Base-by-base conservation (phyloP, 1,284 basidiomycete species). In the Papiliotrema fonsecae region DNA sequence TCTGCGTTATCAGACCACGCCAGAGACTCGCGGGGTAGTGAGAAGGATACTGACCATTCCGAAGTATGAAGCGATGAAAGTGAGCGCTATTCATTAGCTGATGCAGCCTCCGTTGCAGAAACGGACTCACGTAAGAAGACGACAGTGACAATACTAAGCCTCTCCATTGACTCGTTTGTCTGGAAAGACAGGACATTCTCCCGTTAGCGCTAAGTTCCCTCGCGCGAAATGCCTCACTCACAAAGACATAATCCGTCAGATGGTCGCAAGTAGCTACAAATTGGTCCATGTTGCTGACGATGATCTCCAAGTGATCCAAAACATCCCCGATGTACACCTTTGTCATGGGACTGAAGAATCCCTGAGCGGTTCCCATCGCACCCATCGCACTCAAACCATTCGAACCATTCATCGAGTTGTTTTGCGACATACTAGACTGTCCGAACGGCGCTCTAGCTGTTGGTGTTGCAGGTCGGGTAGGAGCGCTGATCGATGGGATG, bases 91-190 rank as follows among this genome's bases (percentile, higher is more conserved):
- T 18, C 18, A 35, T 50, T 43, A 49, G 47, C 35, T 45, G 28
- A 24, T 45, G n/a, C n/a, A n/a, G n/a, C n/a, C n/a, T n/a, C n/a
- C n/a, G 19, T 31, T 35, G 6, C 26, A 34, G 4, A 28, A 41
- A 18, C 14, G 19, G 11, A 66, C 70, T 64, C 47, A 72, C 71
- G 72, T 34, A 74, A 54, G 56, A 74, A 74, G 11, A 74, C 64
- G n/a, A 74, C 71, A 4, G 72, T 72, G 10, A 73, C 72, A 34
- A 74, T 67, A 45, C 66, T 69, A 27, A 74, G 52, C 9, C 71
- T 55, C 53, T 74, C 71, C 71, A 73, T 74, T 18, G 68, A 69
- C 31, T 64, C 65, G 57, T 74, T 74, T 2, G 70, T 70, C 40
- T 67, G 62, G 62, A 73, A 74, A 37, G 64, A 67, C 45, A 73